phyloP scores from a whole-genome alignment of 1,284 basidiomycete species.

The Kwoniella shivajii region DNA sequence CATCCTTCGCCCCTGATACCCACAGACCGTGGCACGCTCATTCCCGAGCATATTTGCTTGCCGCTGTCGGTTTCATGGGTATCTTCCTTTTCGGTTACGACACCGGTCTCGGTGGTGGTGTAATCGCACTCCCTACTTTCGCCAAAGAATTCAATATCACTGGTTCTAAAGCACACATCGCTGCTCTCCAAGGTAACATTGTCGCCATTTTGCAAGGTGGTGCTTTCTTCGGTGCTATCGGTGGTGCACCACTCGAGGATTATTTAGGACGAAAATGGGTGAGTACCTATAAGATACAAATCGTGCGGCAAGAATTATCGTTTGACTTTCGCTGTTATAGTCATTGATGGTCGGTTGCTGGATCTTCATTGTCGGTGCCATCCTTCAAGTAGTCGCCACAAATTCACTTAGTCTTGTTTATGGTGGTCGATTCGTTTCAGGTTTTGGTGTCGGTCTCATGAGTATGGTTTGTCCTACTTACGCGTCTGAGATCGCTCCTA shows the following conservation, averaged over 20 bases:
- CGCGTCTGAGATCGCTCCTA: slow-evolving; percentile 72
- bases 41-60: slow-evolving; percentile 57
- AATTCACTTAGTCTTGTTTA: slow-evolving; percentile 59
- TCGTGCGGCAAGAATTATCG: too few relatives aligned
- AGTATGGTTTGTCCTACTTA: slow-evolving; percentile 67
- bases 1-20: slow-evolving; percentile 13
- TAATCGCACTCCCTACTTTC: slow-evolving; percentile 65
- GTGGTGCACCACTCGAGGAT: slow-evolving; percentile 56
- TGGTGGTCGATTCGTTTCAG: slow-evolving; percentile 70
- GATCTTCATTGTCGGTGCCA: slow-evolving; percentile 68
- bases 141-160: slow-evolving; percentile 65
- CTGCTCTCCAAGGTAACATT: slow-evolving; percentile 56
- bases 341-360: slow-evolving; percentile 61
- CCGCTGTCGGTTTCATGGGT: slow-evolving; percentile 73
- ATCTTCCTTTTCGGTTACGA: slow-evolving; percentile 79
- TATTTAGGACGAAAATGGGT: slow-evolving; percentile 44
- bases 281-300: too few relatives aligned
- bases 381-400: slow-evolving; percentile 56
- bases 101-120: slow-evolving; percentile 42
- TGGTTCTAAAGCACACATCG: slow-evolving; percentile 42
- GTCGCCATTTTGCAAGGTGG: slow-evolving; percentile 78
- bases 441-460: slow-evolving; percentile 64
- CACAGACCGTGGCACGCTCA: slow-evolving; percentile 37
- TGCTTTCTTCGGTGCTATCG: slow-evolving; percentile 72
- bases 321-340: too few relatives aligned